phyloP scores from a whole-genome alignment of 495 filamentous ascomycete species.

The Aspergillus incahuasiensis region DNA sequence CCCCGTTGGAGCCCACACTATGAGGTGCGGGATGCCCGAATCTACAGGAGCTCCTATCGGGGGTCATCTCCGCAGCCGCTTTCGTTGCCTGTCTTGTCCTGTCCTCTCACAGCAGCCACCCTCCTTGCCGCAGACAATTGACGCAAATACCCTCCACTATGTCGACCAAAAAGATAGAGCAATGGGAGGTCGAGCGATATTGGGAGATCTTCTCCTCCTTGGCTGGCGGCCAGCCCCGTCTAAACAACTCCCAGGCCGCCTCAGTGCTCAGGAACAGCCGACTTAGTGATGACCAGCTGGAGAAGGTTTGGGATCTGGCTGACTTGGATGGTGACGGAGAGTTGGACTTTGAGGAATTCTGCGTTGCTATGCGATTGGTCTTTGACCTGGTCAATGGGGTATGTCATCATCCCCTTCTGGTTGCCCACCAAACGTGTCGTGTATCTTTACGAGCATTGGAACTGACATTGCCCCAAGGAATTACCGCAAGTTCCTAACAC shows the following conservation, averaged over 20 bases:
- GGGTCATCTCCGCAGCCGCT: not conserved
- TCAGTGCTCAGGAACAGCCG: constrained; percentile 94
- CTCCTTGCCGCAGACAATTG: not conserved
- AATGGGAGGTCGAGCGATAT: constrained; percentile 94
- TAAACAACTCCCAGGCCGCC: constrained; percentile 88
- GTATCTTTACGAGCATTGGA: not conserved
- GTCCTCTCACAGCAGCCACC: not conserved
- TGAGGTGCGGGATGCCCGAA: constrained; percentile 18
- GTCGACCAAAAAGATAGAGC: constrained; percentile 79
- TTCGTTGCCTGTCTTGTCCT: constrained; percentile 15
- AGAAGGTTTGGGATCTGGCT: constrained; percentile 94
- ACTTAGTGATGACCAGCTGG: constrained; percentile 88
- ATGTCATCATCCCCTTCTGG: constrained; percentile 31
- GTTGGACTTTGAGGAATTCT: constrained; percentile 98
- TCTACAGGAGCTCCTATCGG: constrained; percentile 10
- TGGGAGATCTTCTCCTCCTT: constrained; percentile 97
- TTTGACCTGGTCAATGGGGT: constrained; percentile 96
- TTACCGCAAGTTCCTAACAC: constrained; percentile 74
- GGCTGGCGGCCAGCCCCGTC: constrained; percentile 69
- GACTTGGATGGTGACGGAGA: constrained; percentile 96
- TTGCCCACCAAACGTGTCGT: not conserved
- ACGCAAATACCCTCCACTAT: constrained; percentile 41
- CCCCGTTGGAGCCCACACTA: constrained; percentile 12
- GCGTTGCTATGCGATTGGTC: constrained; percentile 95
- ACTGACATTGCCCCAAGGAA: constrained; percentile 53